Evolutionary conservation across 768 basidiomycete genomes (phyloP).

Genomic region (Pleurotus eryngii): DNA sequence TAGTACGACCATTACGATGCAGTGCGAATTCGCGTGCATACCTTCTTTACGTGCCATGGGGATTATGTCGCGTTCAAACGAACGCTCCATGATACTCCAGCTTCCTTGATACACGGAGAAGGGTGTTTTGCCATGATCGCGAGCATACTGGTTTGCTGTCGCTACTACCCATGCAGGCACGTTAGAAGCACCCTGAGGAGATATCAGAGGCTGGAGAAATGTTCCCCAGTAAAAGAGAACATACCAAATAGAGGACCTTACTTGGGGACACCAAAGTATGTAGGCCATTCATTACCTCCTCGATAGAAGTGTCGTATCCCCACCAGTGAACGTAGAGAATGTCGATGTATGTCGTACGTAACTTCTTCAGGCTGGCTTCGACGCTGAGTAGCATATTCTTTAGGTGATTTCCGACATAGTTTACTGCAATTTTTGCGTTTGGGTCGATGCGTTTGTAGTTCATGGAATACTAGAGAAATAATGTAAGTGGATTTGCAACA

Average conservation of each 20-base stretch:
- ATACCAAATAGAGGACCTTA: conserved; percentile 47
- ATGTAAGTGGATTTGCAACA: neutral
- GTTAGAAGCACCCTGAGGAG: conserved; percentile 34
- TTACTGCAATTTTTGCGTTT: conserved; percentile 27
- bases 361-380: conserved; percentile 41
- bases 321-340: conserved; percentile 46
- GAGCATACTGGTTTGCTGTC: conserved; percentile 48
- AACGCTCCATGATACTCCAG: conserved; percentile 42
- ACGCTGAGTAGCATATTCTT: conserved; percentile 42
- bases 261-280: conserved; percentile 48
- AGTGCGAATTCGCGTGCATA: conserved; percentile 16
- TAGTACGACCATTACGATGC: conserved; percentile 24
- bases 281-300: conserved; percentile 55
- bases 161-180: conserved; percentile 48
- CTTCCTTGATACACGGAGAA: conserved; percentile 53
- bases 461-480: conserved; percentile 24
- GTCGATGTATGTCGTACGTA: conserved; percentile 45
- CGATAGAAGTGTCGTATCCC: conserved; percentile 50
- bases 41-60: conserved; percentile 41
- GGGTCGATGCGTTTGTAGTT: conserved; percentile 25
- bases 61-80: conserved; percentile 53
- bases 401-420: conserved; percentile 45
- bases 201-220: neutral
- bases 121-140: conserved; percentile 43
- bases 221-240: neutral